A percentile compares a stretch with the other conserved stretches of the same genome.
phyloP scores from a whole-genome alignment of 441 rosid genomes.

The Corymbia citriodora region DNA sequence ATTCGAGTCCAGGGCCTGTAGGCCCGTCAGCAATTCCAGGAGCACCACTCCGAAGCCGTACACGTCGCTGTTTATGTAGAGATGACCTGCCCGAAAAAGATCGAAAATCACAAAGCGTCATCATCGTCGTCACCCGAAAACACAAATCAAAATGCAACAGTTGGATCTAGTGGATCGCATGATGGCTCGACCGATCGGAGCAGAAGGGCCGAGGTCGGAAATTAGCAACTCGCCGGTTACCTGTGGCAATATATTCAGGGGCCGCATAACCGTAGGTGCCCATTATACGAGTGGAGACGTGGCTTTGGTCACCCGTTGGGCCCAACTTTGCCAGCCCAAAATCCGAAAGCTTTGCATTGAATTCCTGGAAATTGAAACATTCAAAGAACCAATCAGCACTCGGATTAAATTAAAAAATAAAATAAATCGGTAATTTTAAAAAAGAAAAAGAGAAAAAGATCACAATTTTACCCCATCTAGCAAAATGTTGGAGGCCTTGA shows the following conservation, averaged over 20 bases:
- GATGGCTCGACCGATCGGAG: neutral
- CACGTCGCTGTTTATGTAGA: conserved; percentile 81
- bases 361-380: conserved; percentile 26
- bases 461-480: conserved; percentile 46
- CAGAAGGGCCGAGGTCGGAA: neutral
- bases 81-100: conserved; percentile 43
- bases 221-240: conserved; percentile 15
- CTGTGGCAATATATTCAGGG: conserved; percentile 79
- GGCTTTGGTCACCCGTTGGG: conserved; percentile 62
- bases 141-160: neutral
- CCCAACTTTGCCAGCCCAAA: conserved; percentile 82
- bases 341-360: conserved; percentile 75
- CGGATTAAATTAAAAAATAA: neutral
- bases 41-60: conserved; percentile 90
- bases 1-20: conserved; percentile 46
- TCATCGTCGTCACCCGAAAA: no score
- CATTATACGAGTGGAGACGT: conserved; percentile 65
- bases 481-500: conserved; percentile 82
- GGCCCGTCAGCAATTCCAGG: conserved; percentile 71
- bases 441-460: accelerated
- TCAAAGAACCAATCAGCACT: neutral
- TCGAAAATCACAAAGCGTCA: accelerated
- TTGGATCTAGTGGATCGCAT: neutral
- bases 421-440: neutral
- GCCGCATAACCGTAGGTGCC: conserved; percentile 91